A percentile compares a stretch with the other conserved stretches of the same genome.
Evolutionary conservation across 2,329 filamentous ascomycete species (phyloP).

Genomic region (Monosporascus sp.): DNA sequence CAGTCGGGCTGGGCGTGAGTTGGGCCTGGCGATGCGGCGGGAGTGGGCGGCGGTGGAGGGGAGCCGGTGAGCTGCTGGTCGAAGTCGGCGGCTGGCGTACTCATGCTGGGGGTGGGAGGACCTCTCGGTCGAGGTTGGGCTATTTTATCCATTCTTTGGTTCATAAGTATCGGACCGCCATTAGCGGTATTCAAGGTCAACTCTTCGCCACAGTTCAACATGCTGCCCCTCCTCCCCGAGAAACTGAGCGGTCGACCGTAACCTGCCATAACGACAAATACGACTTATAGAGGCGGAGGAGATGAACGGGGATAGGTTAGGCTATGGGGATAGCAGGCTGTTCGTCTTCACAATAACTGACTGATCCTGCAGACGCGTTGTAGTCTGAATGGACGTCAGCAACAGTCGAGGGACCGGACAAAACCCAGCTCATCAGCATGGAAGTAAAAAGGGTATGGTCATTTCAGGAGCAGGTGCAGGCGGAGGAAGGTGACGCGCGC

Average conservation of each 20-base stretch:
- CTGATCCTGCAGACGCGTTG: background rate
- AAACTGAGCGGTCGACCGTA: constrained; percentile 52
- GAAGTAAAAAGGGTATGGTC: background rate
- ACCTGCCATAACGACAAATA: constrained; percentile 30
- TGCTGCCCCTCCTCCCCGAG: constrained; percentile 56
- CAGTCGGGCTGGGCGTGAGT: constrained; percentile 62
- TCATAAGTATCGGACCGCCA: constrained; percentile 30
- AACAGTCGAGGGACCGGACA: background rate
- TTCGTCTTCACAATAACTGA: background rate
- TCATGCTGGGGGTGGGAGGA: constrained; percentile 63
- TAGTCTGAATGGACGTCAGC: background rate
- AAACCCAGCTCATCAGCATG: background rate
- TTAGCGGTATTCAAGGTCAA: constrained; percentile 48
- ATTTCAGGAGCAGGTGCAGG: too few relatives aligned
- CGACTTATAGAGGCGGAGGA: background rate
- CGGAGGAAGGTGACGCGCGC: too few relatives aligned
- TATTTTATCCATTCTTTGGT: constrained; percentile 50
- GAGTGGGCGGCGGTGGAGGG: constrained; percentile 60
- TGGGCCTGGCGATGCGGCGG: constrained; percentile 60
- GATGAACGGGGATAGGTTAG: background rate
- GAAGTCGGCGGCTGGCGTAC: constrained; percentile 57
- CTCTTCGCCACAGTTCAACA: constrained; percentile 47
- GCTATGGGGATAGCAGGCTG: background rate
- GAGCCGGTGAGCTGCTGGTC: constrained; percentile 57
- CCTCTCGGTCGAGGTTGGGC: constrained; percentile 47